phyloP scores from a whole-genome alignment of 768 basidiomycete species.

The Collybiopsis luxurians region DNA sequence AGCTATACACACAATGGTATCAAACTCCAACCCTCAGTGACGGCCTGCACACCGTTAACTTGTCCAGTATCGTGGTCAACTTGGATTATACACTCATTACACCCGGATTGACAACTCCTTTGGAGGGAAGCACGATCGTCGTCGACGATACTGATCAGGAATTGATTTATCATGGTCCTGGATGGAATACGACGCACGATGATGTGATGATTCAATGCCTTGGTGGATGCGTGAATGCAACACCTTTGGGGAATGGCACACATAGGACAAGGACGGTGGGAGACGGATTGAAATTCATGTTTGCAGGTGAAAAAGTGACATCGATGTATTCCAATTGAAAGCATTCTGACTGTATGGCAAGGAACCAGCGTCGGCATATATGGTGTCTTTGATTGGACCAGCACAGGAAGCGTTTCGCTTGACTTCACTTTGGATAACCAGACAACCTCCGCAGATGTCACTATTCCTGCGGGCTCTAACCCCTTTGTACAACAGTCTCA shows the following conservation, averaged over 20 bases:
- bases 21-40: too few relatives aligned
- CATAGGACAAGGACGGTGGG: neutral
- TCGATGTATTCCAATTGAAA: too few relatives aligned
- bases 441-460: neutral
- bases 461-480: neutral
- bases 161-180: neutral
- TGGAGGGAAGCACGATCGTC: conserved; percentile 1
- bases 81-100: conserved; percentile 7
- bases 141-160: conserved; percentile 2
- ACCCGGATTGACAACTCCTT: neutral
- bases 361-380: neutral
- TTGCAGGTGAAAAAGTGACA: too few relatives aligned
- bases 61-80: conserved; percentile 1
- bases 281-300: neutral
- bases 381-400: too few relatives aligned
- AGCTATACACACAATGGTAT: conserved; percentile 6
- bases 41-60: conserved; percentile 1
- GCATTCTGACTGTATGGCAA: neutral
- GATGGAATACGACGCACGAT: neutral
- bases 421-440: neutral
- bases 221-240: neutral
- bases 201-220: neutral
- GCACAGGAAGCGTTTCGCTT: neutral
- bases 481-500: too few relatives aligned
- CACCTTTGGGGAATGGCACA: conserved; percentile 3